phyloP scores from a whole-genome alignment of 2,329 filamentous ascomycete species.

The Cladosporium oxysporum region DNA sequence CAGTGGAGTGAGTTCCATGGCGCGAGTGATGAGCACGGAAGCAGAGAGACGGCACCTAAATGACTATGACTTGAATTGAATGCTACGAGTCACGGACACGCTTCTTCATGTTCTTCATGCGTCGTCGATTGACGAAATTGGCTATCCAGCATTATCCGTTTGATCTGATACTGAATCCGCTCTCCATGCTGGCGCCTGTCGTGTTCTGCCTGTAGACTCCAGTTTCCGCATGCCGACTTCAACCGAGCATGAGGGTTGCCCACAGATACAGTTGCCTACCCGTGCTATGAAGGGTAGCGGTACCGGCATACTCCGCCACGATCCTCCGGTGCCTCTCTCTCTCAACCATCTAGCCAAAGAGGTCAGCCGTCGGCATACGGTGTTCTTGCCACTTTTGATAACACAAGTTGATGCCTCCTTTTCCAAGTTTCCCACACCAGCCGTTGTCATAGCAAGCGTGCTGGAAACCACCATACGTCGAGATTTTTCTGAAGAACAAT shows the following conservation, averaged over 20 bases:
- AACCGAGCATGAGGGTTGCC: not conserved
- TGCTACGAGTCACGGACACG: not conserved
- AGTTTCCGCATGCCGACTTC: no score
- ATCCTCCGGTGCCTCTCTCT: no score
- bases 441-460: not conserved
- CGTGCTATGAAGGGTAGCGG: not conserved
- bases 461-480: not conserved
- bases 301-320: not conserved
- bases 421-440: not conserved
- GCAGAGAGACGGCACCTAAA: not conserved
- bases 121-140: not conserved
- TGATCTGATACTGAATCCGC: not conserved
- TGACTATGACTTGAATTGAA: not conserved
- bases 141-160: not conserved
- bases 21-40: constrained; percentile 14
- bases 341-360: not conserved
- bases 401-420: not conserved
- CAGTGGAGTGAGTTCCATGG: constrained; percentile 25
- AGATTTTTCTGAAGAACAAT: not conserved
- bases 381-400: not conserved
- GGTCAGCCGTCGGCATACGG: not conserved
- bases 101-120: not conserved
- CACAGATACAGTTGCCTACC: no score
- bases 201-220: no score
- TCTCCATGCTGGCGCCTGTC: no score